phyloP scores from a whole-genome alignment of 495 filamentous ascomycete species.

The Venustampulla echinocandica region DNA sequence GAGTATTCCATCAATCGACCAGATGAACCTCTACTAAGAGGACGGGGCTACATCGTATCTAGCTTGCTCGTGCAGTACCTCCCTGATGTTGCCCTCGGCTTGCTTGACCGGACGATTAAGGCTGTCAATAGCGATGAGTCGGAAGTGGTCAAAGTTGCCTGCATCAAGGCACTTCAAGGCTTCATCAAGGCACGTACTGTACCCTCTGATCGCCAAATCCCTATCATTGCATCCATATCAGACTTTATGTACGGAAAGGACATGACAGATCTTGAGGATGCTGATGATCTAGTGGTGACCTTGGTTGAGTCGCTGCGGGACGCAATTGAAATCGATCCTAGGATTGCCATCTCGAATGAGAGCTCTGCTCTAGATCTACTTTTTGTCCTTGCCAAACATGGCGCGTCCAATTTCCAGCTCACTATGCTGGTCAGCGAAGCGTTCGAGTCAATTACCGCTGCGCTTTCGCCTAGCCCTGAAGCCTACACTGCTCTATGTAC shows the following conservation, averaged over 20 bases:
- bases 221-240: slow-evolving; percentile 68
- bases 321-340: slow-evolving; percentile 68
- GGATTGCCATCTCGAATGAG: slow-evolving; percentile 55
- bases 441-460: slow-evolving; percentile 75
- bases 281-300: slow-evolving; percentile 84
- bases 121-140: slow-evolving; percentile 65
- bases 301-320: slow-evolving; percentile 81
- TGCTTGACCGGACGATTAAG: slow-evolving; percentile 69
- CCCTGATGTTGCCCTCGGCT: slow-evolving; percentile 40
- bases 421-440: slow-evolving; percentile 76
- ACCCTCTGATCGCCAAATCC: slow-evolving; percentile 53
- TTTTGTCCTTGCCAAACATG: slow-evolving; percentile 80
- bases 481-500: slow-evolving; percentile 72
- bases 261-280: slow-evolving; percentile 69
- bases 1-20: slow-evolving; percentile 64
- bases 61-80: slow-evolving; percentile 58
- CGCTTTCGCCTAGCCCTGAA: slow-evolving; percentile 55
- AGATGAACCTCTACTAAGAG: slow-evolving; percentile 57
- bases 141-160: slow-evolving; percentile 85
- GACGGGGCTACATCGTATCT: slow-evolving; percentile 76
- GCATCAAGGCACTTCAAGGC: slow-evolving; percentile 80
- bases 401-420: slow-evolving; percentile 79
- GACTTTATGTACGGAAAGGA: slow-evolving; percentile 71
- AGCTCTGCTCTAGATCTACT: slow-evolving; percentile 71
- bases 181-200: slow-evolving; percentile 51